Evolutionary conservation across 2,329 filamentous ascomycete species (phyloP).

Genomic region (Cladophialophora exuberans): DNA sequence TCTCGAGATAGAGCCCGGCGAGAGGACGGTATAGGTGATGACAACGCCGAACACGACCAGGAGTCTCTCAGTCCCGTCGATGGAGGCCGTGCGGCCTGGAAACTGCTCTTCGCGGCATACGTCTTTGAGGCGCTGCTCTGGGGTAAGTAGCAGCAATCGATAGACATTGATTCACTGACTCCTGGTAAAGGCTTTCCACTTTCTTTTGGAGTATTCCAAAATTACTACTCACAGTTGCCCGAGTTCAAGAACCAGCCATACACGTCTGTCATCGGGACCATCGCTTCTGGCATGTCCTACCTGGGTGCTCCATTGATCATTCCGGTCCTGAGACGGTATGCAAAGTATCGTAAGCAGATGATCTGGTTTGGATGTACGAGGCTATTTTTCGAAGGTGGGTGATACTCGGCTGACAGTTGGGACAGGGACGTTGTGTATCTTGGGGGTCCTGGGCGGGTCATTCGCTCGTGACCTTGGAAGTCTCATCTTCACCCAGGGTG

Average conservation of each 20-base stretch:
- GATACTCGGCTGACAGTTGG: background rate
- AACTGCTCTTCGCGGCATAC: conserved; percentile 27
- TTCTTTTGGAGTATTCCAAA: conserved; percentile 40
- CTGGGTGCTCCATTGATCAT: conserved; percentile 35
- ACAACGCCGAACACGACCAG: background rate
- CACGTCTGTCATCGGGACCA: conserved; percentile 41
- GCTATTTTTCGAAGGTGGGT: background rate
- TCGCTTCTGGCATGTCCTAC: conserved; percentile 33
- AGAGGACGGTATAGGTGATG: background rate
- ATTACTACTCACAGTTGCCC: conserved; percentile 38
- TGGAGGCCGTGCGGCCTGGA: conserved; percentile 29
- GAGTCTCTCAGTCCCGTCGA: conserved; percentile 19
- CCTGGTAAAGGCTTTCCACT: conserved; percentile 33
- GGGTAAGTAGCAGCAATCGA: conserved; percentile 15
- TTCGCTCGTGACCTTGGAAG: conserved; percentile 40
- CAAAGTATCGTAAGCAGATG: conserved; percentile 40
- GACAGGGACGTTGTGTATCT: conserved; percentile 43
- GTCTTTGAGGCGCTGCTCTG: conserved; percentile 33
- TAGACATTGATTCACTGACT: background rate
- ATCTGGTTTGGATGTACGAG: conserved; percentile 42
- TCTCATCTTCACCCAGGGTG: conserved; percentile 47
- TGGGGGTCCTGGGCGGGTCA: conserved; percentile 40
- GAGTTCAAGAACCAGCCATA: conserved; percentile 33
- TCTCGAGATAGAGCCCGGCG: conserved; percentile 8
- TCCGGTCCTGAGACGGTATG: conserved; percentile 40